Base-by-base conservation (phyloP, 2,329 filamentous ascomycete species). In the Ophiobolus disseminans region DNA sequence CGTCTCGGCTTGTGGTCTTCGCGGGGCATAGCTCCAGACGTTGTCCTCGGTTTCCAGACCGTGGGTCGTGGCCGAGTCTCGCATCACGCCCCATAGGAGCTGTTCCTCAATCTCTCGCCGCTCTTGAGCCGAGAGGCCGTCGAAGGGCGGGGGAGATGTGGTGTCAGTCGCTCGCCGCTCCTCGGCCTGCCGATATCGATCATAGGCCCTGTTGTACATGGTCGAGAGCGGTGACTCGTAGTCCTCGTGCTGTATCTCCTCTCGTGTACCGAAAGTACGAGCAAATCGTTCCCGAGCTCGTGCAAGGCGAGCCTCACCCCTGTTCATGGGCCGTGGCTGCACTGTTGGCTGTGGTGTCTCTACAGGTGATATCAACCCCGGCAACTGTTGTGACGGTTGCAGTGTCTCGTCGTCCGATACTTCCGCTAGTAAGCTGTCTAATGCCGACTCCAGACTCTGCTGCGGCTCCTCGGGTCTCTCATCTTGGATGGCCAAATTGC, bases 151-250 rank as follows among this genome's bases (percentile, higher is more conserved):
- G 2, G 62, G 59, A 7, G 48, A 45, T 0, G 58, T 60, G 4
- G 64, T 52, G 7, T 64, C 59, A 6, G 55, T 43, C 19, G 63
- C 61, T 26, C 68, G 58, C 16, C 59, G 53, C 30, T 65, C 68
- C 50, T 79, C 77, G 1, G 76, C 76, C 40, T 68, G 70, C 23
- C 70, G 68, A 54, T 78, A 78, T 5, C 76, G 68, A 14, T 74
- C 73, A 48, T 65, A 70, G 1, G 78, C 77, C 39, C 77, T 60
- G 14, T 65, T 73, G 58, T 78, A 80, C 75, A 80, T 76, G 50
- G 71, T 69, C 14, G 75, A 72, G 10, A 80, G 74, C 0, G 78
- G 78, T n/a, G 74, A 77, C 45, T 77, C 73, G 53, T 80, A 80
- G 23, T 76, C 73, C 3, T 78, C 76, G 3, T 70, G 72, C n/a